Conservation (phyloP, 1,284 basidiomycete species). For the Xerocomus minutiporus region DNA sequence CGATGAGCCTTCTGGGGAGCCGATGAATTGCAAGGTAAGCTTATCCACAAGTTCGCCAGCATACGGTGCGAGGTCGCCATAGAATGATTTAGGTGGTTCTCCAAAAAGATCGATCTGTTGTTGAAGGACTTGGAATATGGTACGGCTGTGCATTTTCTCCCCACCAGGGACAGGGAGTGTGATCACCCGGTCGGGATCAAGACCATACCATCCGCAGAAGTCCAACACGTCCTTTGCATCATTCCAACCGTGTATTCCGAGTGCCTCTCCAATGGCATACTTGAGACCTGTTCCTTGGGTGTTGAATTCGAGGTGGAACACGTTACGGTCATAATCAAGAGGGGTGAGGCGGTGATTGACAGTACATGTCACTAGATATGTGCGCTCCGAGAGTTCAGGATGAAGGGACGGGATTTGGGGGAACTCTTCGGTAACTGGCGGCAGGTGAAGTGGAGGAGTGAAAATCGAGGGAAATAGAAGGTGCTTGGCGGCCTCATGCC, state of each 20-base stretch:
- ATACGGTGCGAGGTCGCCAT: conserved; percentile 78
- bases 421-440: conserved; percentile 39
- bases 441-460: conserved; percentile 42
- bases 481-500: conserved; percentile 89
- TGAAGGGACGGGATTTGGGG: conserved; percentile 67
- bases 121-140: conserved; percentile 93
- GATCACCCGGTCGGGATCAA: conserved; percentile 78
- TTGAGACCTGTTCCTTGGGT: conserved; percentile 89
- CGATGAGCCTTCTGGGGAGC: conserved; percentile 83
- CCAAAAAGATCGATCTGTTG: conserved; percentile 97
- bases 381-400: conserved; percentile 86
- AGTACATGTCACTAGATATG: conserved; percentile 88
- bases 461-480: conserved; percentile 84
- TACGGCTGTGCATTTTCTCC: conserved; percentile 75
- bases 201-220: conserved; percentile 91
- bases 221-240: conserved; percentile 84
- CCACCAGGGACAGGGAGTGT: conserved; percentile 71
- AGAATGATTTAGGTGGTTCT: conserved; percentile 94
- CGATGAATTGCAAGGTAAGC: conserved; percentile 87
- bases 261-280: conserved; percentile 95
- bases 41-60: conserved; percentile 74
- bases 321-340: conserved; percentile 93
- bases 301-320: conserved; percentile 98
- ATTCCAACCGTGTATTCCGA: conserved; percentile 98
- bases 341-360: conserved; percentile 96